Base-by-base conservation (phyloP, 768 basidiomycete genomes). In the Russula olivacea region DNA sequence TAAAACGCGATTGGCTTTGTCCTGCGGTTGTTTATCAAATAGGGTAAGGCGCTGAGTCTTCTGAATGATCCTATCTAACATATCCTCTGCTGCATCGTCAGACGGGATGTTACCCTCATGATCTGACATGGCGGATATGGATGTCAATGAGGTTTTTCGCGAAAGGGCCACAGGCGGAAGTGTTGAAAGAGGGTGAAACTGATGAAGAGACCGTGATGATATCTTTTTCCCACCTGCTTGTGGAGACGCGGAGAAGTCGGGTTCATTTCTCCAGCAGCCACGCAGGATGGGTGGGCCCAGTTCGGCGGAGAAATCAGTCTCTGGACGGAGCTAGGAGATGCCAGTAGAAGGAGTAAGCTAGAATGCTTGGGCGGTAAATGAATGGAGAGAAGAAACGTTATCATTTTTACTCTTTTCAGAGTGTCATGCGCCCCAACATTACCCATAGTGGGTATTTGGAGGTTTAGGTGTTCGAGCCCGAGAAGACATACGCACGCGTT, bases 281-380 rank as follows among this genome's bases (percentile, higher is more conserved):
- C 86, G 82, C 51, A 81, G 40, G 10, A 89, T 74, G 1, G 80
- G 80, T 8, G 84, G 82, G 0, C 88, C 88, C 52, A 90, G 76
- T 65, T 86, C 82, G 23, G 78, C 73, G 38, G 82, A 79, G 70
- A 87, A 85, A 70, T 88, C 84, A 50, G 74, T 70, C 64, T 82
- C 81, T 34, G 88, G 88, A 32, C 77, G 79, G 66, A 89, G 76
- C 88, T 89, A 68, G 66, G 51, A 51, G 43, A 21, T 38, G n/a
- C 28, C 49, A 15, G 30, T 12, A 43, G 14, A 54, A 17, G 55
- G 43, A 55, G 59, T 51, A 34, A 54, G 53, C 28, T 48, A 28
- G 52, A 34, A n/a, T 14, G 15, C n/a, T 15, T 11, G 15, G n/a
- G 12, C 4, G 51, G 43, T 17, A 23, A 58, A 40, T 23, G 7